Percentiles rank a stretch among this genome's conserved stretches.
Conservation (phyloP, 23 red algal species). For the Gracilariopsis chorda region DNA sequence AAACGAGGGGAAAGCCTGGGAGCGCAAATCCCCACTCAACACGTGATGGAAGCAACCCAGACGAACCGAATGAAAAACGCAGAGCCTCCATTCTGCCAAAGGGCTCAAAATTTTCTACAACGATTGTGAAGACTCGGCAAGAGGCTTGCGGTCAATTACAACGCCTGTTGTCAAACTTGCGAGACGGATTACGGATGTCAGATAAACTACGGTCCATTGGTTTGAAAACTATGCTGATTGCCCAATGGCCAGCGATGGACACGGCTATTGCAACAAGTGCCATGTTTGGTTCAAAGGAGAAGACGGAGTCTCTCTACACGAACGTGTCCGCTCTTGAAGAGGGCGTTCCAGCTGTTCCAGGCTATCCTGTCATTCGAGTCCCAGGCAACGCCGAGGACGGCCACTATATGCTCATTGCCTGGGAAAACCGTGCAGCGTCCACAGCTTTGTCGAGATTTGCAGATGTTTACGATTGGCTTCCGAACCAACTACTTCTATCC, state of each 20-base stretch:
- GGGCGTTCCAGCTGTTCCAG: constrained; percentile 24
- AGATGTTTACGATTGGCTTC: constrained; percentile 38
- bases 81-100: not conserved
- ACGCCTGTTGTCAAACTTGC: constrained; percentile 10
- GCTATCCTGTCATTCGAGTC: constrained; percentile 65
- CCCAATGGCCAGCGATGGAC: constrained; percentile 61
- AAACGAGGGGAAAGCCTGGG: not conserved
- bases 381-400: constrained; percentile 49
- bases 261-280: constrained; percentile 1
- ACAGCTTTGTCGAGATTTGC: constrained; percentile 31
- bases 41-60: too few species aligned
- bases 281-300: constrained; percentile 9
- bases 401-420: constrained; percentile 65
- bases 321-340: constrained; percentile 26
- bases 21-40: too few species aligned
- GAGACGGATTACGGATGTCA: constrained; percentile 11
- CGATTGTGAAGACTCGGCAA: constrained; percentile 11
- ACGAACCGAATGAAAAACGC: not conserved
- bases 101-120: constrained; percentile 14
- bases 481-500: constrained; percentile 38
- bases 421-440: constrained; percentile 54
- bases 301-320: not conserved
- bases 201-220: constrained; percentile 21
- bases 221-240: constrained; percentile 31
- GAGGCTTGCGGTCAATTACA: constrained; percentile 52